phyloP scores from a whole-genome alignment of 495 filamentous ascomycete genomes.

The Immersiella caudata region DNA sequence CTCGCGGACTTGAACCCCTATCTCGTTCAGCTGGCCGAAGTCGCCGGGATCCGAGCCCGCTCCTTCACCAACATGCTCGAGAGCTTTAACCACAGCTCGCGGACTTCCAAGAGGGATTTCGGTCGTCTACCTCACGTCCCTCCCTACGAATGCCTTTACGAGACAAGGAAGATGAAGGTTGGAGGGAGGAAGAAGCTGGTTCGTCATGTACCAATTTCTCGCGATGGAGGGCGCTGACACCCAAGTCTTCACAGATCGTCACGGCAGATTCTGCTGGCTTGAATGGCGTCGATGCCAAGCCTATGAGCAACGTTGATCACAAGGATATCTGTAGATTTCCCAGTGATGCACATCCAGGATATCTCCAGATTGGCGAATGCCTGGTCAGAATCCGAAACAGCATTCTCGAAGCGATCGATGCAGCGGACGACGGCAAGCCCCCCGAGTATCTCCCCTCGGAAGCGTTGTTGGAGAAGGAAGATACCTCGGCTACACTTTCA shows the following conservation, averaged over 20 bases:
- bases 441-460: too few species aligned
- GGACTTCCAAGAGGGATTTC: neutral
- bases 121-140: neutral
- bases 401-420: neutral
- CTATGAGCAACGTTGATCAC: constrained; percentile 1
- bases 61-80: constrained; percentile 1
- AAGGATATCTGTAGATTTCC: constrained; percentile 3
- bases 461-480: too few species aligned
- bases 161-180: constrained; percentile 2
- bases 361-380: neutral
- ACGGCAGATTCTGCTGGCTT: neutral
- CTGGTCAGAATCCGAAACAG: neutral
- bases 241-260: neutral
- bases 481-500: too few species aligned
- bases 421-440: too few species aligned
- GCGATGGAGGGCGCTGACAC: neutral
- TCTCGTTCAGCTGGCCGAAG: neutral
- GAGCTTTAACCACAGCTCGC: neutral
- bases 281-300: neutral
- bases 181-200: neutral
- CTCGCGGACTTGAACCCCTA: neutral
- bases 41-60: neutral
- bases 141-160: neutral
- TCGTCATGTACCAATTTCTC: neutral
- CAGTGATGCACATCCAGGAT: neutral